These are phyloP conservation scores for Fraxinus latifolia DNA, from an alignment of 305 asterid species.

Conservation along the genomic window DNA sequence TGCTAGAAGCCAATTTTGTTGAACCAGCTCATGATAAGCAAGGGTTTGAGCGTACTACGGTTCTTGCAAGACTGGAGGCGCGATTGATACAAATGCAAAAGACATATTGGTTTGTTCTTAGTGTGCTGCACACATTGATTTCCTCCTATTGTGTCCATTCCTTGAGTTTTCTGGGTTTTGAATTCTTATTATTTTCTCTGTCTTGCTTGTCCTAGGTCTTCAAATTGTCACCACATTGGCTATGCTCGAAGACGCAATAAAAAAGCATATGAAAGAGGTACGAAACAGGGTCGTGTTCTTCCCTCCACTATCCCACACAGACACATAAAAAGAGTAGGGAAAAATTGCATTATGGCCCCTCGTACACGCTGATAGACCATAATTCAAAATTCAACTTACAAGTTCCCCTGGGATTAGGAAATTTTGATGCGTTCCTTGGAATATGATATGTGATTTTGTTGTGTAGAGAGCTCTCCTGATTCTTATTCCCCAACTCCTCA, in stretches of 20 bases:
- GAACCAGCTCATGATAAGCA: conserved; percentile 99
- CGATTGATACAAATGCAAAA: conserved; percentile 71
- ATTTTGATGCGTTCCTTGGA: neutral
- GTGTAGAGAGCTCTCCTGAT: conserved; percentile 47
- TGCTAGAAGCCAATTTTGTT: conserved; percentile 95
- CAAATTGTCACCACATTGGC: conserved; percentile 80
- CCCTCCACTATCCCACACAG: neutral
- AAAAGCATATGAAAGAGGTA: conserved; percentile 52
- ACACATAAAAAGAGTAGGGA: neutral
- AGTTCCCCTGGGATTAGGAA: neutral
- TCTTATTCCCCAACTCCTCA: conserved; percentile 25
- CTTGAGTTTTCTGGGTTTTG: conserved; percentile 7
- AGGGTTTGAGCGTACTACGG: conserved; percentile 92
- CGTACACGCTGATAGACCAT: neutral
- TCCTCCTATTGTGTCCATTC: conserved; percentile 15
- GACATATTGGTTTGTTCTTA: conserved; percentile 70
- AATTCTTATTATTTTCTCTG: conserved; percentile 18
- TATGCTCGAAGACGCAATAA: conserved; percentile 64
- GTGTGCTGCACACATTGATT: conserved; percentile 11
- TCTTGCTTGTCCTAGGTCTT: conserved; percentile 48
- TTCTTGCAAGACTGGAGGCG: conserved; percentile 82
- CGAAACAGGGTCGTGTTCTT: neutral
- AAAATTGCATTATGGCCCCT: neutral
- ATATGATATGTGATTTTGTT: conserved; percentile 12
- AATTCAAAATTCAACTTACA: neutral